Base-by-base conservation (phyloP, 257 asterid genomes). In the Leptodermis oblonga region DNA sequence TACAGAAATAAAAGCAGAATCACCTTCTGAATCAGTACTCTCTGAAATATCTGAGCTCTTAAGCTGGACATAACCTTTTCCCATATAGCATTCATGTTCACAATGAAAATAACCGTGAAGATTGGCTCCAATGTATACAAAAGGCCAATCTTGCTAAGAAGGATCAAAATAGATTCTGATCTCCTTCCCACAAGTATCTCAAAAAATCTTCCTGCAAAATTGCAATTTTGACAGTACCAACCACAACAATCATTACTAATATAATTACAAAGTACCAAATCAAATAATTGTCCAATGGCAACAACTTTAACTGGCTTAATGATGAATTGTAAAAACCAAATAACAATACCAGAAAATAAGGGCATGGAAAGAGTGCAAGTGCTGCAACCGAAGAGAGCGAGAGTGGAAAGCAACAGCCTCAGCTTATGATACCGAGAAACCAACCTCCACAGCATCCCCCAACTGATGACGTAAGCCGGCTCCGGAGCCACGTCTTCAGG, bases 41-140 rank as follows among this genome's bases (percentile, higher is more conserved):
- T 86, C 73, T 86, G 94, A 77, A 93, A 93, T 74, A 93, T 85
- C 72, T 93, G 97, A 81, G 97, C 96, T 85, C 97, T 81, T 83
- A 93, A 82, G 85, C 96, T 88, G 41, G 96, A 78, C 99, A 93
- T 90, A 80, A 90, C 97, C 80, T 93, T 93, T 88, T 93, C 99
- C 97, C 99, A 93, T 66, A 88, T 87, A 70, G 85, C 69, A 81
- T 84, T 93, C 97, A 93, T 90, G 84, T 90, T 93, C 39, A 79
- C 81, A 70, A 88, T 97, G 58, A 84, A 93, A 54, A 88, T 80
- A 61, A 93, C 75, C 9, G 97, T 90, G 73, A 81, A 89, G 63
- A 90, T 83, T 54, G 96, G 97, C 83, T 93, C 97, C 82, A 88
- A 66, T 23, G 85, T 46, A 69, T 90, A 93, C 60, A 93, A 75